Percentiles rank a stretch among this genome's conserved stretches.
Conservation (phyloP, 208 protist genomes). For the Acanthamoeba triangularis region DNA sequence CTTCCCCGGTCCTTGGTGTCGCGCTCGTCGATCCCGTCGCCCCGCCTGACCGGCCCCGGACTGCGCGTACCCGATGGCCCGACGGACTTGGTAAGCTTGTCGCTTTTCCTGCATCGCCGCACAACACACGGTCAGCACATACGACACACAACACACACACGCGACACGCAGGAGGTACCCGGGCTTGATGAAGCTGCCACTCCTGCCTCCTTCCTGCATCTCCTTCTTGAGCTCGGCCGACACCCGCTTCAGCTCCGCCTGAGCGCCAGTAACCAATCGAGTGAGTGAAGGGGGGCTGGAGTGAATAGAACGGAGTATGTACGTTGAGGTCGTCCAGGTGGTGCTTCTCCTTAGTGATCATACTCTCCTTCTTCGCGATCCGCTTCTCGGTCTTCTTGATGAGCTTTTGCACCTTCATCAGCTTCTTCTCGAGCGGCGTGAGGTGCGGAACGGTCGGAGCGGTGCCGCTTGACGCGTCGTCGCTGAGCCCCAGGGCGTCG, state of each 20-base stretch:
- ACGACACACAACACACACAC: background rate
- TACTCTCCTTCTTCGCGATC: background rate
- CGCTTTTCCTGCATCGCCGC: background rate
- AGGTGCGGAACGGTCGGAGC: constrained; percentile 8
- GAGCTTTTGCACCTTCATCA: constrained; percentile 45
- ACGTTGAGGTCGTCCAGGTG: background rate
- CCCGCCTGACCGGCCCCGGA: background rate
- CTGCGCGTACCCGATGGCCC: background rate
- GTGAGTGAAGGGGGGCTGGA: background rate
- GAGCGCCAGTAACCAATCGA: background rate
- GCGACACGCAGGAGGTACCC: background rate
- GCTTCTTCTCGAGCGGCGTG: constrained; percentile 35
- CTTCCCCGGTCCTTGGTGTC: background rate
- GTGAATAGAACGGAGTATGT: background rate
- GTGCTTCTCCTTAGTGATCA: background rate
- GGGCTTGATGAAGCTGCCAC: constrained; percentile 3
- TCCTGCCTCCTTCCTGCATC: background rate
- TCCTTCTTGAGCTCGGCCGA: constrained; percentile 45
- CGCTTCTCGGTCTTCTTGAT: constrained; percentile 46
- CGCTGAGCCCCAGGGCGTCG: background rate
- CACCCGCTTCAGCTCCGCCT: constrained; percentile 16
- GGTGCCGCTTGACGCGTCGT: background rate
- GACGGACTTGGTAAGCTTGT: background rate
- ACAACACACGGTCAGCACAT: background rate
- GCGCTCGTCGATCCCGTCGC: background rate